These are phyloP conservation scores for Psilocybe cubensis DNA, from an alignment of 768 basidiomycete species.

Conservation along the genomic window DNA sequence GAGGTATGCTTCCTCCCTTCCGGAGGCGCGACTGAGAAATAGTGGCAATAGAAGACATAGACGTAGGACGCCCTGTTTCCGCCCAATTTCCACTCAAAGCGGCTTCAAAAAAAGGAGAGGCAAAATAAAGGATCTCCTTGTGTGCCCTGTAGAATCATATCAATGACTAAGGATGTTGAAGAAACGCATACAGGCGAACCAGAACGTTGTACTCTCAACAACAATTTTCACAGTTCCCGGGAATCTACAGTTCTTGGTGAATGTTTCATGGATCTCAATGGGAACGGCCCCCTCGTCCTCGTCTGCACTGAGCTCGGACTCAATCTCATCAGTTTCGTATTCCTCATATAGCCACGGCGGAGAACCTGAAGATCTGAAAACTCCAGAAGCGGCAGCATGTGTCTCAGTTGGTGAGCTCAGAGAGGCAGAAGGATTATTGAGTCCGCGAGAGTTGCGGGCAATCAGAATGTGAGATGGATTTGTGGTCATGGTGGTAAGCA, in stretches of 20 bases:
- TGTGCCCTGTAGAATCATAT: constrained; percentile 65
- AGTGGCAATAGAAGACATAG: constrained; percentile 83
- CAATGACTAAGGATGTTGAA: neutral
- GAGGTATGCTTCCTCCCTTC: neutral
- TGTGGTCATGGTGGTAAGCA: constrained; percentile 50
- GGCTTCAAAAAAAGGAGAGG: constrained; percentile 95
- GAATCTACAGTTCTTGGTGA: constrained; percentile 65
- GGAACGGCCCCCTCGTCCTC: constrained; percentile 69
- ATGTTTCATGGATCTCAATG: constrained; percentile 83
- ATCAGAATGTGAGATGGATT: constrained; percentile 90
- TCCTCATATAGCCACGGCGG: constrained; percentile 83
- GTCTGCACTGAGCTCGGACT: constrained; percentile 69
- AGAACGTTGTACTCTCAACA: constrained; percentile 88
- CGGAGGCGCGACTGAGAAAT: constrained; percentile 65
- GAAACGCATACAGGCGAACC: constrained; percentile 52
- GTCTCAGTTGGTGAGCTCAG: constrained; percentile 88
- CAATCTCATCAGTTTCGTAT: constrained; percentile 68
- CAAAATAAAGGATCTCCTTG: constrained; percentile 89
- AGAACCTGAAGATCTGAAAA: constrained; percentile 81
- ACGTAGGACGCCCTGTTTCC: constrained; percentile 80
- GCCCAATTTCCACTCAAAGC: constrained; percentile 92
- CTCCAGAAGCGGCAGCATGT: constrained; percentile 83
- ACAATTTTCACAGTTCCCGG: constrained; percentile 92
- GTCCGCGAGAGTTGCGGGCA: constrained; percentile 80
- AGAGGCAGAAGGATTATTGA: constrained; percentile 75